Evolutionary conservation across 2,329 filamentous ascomycete genomes (phyloP), one percentile per base, ranked within the genome.

Genomic region (Diaporthe eres): DNA sequence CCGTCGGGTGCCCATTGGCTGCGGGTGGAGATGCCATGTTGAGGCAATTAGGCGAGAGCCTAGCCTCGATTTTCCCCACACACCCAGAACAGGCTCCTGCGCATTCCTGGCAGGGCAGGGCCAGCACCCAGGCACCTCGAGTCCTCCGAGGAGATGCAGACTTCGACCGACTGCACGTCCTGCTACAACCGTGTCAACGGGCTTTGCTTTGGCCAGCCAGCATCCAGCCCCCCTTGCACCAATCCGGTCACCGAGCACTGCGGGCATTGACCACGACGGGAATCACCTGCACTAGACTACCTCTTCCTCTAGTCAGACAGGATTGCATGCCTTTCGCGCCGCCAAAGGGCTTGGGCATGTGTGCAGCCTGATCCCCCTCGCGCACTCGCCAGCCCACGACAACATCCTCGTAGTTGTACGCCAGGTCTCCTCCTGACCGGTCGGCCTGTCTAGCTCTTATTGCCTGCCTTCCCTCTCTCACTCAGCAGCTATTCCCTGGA

Each of bases 61-160:
- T 73, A 73, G 58, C 37, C 58, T 65, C 58, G 71, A 73, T 65
- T 63, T 65, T 57, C 47, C 57, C 57, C 71, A 70, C 71, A 60
- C 71, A 72, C 55, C 31, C 19, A 34, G 39, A 58, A 5, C 17
- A 34, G 34, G 28, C 42, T 25, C 57, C 47, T 63, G 60, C 31
- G 17, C 28, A n/a, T 53, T 51, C 53, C 44, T 31, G 34, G 55
- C 55, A 44, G 42, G 25, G 42, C 42, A 15, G 42, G 31, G 42
- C 31, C 44, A 13, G 15, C 37, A 25, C 25, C 25, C 25, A 25
- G 25, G 25, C 25, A 47, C 25, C 25, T 47, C 60, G 60, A 65
- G 60, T 65, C 15, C 58, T 73, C 71, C 71, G 71, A 73, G 71
- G 71, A 73, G 42, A 73, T 73, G 71, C 71, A 65, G 2, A n/a